Conservation (phyloP, 2,329 filamentous ascomycete species). For the Alternaria triticina region DNA sequence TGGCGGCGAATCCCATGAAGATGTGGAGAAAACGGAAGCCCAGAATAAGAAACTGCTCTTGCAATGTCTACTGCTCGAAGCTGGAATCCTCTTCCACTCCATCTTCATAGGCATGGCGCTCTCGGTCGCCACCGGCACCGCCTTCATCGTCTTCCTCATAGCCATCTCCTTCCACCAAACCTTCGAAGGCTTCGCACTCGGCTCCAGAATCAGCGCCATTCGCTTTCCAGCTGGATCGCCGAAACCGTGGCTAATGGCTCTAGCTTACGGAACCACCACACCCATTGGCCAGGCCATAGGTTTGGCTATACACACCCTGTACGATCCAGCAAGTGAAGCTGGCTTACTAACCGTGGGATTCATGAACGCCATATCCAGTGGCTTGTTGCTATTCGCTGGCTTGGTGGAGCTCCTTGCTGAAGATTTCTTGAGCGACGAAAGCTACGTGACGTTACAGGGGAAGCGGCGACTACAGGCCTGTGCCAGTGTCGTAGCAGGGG, state of each 20-base stretch:
- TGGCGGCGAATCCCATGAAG: slow-evolving; percentile 19
- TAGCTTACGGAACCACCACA: slow-evolving; percentile 67
- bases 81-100: slow-evolving; percentile 80
- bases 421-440: slow-evolving; percentile 66
- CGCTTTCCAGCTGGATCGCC: slow-evolving; percentile 72
- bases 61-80: slow-evolving; percentile 77
- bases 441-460: slow-evolving; percentile 65
- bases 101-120: slow-evolving; percentile 78
- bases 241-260: slow-evolving; percentile 75
- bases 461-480: slow-evolving; percentile 67
- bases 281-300: slow-evolving; percentile 59
- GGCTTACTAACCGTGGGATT: slow-evolving; percentile 58
- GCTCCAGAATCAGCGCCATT: slow-evolving; percentile 72
- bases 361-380: slow-evolving; percentile 58
- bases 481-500: slow-evolving; percentile 65
- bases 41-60: slow-evolving; percentile 68
- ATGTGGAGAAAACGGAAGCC: slow-evolving; percentile 46
- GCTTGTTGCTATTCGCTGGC: slow-evolving; percentile 57
- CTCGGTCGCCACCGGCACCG: slow-evolving; percentile 69
- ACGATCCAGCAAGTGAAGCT: slow-evolving; percentile 56
- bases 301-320: slow-evolving; percentile 57
- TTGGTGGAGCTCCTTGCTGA: slow-evolving; percentile 59
- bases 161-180: slow-evolving; percentile 76
- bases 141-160: slow-evolving; percentile 70
- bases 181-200: slow-evolving; percentile 73